Conservation (phyloP, 78 protist species). For the Dictyostelium capitatum region DNA sequence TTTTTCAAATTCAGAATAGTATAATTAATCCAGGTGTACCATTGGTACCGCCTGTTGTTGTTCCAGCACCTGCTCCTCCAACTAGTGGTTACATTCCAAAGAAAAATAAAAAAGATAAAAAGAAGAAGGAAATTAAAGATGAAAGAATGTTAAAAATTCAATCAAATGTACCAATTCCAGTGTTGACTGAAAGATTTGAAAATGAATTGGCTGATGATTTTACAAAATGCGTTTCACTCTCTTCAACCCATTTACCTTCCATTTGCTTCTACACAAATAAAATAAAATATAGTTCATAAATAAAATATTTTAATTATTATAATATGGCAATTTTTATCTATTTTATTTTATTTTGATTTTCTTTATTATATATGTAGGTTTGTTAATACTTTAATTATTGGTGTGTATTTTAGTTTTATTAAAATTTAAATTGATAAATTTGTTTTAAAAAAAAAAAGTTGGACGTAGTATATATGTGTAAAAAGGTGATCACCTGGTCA, state of each 20-base stretch:
- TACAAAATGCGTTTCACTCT: conserved; percentile 74
- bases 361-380: too few relatives aligned
- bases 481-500: too few relatives aligned
- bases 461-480: too few relatives aligned
- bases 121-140: conserved; percentile 32
- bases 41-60: not conserved
- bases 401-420: too few relatives aligned
- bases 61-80: not conserved
- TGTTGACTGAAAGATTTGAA: conserved; percentile 67
- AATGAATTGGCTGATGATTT: conserved; percentile 67
- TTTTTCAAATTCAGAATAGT: conserved; percentile 28
- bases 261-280: conserved; percentile 89
- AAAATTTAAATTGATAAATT: too few relatives aligned
- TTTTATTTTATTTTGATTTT: too few relatives aligned
- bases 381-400: too few relatives aligned
- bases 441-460: too few relatives aligned
- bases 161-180: conserved; percentile 72
- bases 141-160: conserved; percentile 56
- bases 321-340: too few relatives aligned
- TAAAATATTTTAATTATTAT: too few relatives aligned
- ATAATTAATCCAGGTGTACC: not conserved
- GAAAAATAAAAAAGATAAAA: conserved; percentile 44
- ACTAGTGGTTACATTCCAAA: conserved; percentile 9
- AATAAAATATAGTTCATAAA: too few relatives aligned
- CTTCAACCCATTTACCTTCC: conserved; percentile 84